These are phyloP conservation scores for Metarhizium anisopliae DNA, from an alignment of 2,329 filamentous ascomycete species.

Conservation along the genomic window DNA sequence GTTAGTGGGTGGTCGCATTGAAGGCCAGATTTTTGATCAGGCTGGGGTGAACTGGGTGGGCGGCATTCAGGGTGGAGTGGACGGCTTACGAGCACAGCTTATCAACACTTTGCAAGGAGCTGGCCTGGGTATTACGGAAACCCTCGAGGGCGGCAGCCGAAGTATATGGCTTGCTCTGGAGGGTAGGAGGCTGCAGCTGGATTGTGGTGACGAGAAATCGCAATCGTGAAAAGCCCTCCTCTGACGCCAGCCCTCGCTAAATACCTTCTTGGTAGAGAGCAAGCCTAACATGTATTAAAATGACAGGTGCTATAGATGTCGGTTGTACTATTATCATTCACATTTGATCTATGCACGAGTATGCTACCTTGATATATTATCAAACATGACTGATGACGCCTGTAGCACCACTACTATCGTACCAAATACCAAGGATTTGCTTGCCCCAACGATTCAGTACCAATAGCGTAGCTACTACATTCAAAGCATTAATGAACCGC, in stretches of 20 bases:
- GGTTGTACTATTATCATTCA: background rate
- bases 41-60: slow-evolving; percentile 58
- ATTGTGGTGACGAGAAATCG: slow-evolving; percentile 37
- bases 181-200: slow-evolving; percentile 68
- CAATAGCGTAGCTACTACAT: too few relatives aligned
- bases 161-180: slow-evolving; percentile 85
- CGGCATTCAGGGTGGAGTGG: slow-evolving; percentile 71
- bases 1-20: slow-evolving; percentile 76
- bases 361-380: too few relatives aligned
- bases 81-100: slow-evolving; percentile 72
- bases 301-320: background rate
- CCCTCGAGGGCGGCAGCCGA: slow-evolving; percentile 72
- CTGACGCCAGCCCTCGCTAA: background rate
- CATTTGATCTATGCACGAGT: background rate
- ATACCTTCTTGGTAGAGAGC: background rate
- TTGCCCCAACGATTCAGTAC: too few relatives aligned
- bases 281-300: background rate
- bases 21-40: slow-evolving; percentile 74
- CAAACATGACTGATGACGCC: too few relatives aligned
- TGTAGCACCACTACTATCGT: too few relatives aligned
- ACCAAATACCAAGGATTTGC: too few relatives aligned
- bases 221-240: background rate
- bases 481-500: too few relatives aligned
- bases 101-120: slow-evolving; percentile 72
- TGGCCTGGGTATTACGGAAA: slow-evolving; percentile 65